phyloP scores from a whole-genome alignment of 1,139 yeast species.

The Suhomyces bribrorum region DNA sequence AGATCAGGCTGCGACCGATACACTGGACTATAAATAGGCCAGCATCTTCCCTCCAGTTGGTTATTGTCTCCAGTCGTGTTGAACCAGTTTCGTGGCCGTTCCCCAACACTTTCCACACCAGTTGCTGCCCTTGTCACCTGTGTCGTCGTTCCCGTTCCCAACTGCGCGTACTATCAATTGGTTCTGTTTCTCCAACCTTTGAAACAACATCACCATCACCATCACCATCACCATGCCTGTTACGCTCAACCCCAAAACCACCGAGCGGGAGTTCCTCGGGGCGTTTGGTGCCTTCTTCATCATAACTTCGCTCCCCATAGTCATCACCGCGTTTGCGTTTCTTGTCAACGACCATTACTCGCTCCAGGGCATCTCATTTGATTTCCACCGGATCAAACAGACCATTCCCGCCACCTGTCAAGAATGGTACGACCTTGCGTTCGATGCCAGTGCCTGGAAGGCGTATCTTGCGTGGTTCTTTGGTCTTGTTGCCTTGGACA shows the following conservation, averaged over 20 bases:
- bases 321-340: conserved; percentile 60
- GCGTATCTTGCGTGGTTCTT: conserved; percentile 78
- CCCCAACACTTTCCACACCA: too few species aligned
- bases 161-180: too few species aligned
- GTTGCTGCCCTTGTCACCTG: too few species aligned
- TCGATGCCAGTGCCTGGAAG: conserved; percentile 53
- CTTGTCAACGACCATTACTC: conserved; percentile 58
- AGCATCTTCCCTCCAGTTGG: too few species aligned
- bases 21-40: too few species aligned
- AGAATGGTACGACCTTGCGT: conserved; percentile 29
- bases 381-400: conserved; percentile 32
- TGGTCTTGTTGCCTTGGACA: conserved; percentile 61
- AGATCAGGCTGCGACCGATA: too few species aligned
- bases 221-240: background rate
- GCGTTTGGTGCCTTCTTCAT: conserved; percentile 69
- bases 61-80: too few species aligned
- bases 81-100: too few species aligned
- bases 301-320: conserved; percentile 64
- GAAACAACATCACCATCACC: too few species aligned
- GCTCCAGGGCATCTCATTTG: conserved; percentile 48
- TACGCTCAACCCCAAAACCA: conserved; percentile 69
- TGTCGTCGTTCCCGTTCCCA: too few species aligned
- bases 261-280: conserved; percentile 76
- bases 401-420: conserved; percentile 29
- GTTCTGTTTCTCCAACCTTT: too few species aligned